Evolutionary conservation across 129 eudicot species (phyloP).

Genomic region (Oenanthe sinensis): DNA sequence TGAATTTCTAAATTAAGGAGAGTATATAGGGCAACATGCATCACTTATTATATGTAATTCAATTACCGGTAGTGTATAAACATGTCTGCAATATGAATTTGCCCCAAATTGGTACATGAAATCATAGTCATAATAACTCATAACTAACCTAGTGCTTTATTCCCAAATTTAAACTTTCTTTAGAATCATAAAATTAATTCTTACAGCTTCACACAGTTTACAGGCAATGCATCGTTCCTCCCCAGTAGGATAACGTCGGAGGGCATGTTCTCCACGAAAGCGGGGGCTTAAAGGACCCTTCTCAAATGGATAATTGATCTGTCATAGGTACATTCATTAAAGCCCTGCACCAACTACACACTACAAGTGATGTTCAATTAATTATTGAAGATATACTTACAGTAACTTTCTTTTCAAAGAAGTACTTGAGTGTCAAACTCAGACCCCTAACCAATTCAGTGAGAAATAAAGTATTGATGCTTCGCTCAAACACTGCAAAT

Average conservation of each 20-base stretch:
- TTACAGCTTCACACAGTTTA: slow-evolving; percentile 99
- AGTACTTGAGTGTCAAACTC: slow-evolving; percentile 73
- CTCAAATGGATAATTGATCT: slow-evolving; percentile 99
- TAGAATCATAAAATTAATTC: slow-evolving; percentile 12
- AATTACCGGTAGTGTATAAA: background rate
- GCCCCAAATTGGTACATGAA: background rate
- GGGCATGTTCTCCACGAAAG: slow-evolving; percentile 98
- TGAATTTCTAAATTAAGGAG: background rate
- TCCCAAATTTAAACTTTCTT: background rate
- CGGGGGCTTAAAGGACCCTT: slow-evolving; percentile 99
- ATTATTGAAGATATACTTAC: slow-evolving; percentile 36
- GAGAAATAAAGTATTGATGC: slow-evolving; percentile 77
- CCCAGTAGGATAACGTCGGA: slow-evolving; percentile 93
- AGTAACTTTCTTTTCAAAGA: slow-evolving; percentile 83
- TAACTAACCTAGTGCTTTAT: background rate
- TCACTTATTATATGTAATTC: background rate
- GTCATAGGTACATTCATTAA: slow-evolving; percentile 10
- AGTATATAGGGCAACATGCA: background rate
- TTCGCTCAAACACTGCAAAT: slow-evolving; percentile 79
- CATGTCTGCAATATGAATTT: background rate
- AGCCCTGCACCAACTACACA: slow-evolving; percentile 7
- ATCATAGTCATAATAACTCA: background rate
- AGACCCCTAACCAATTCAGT: slow-evolving; percentile 94
- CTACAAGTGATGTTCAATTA: background rate
- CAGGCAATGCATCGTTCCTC: slow-evolving; percentile 99